Conservation (phyloP, 2,329 filamentous ascomycete species). For the Colletotrichum paranaense region DNA sequence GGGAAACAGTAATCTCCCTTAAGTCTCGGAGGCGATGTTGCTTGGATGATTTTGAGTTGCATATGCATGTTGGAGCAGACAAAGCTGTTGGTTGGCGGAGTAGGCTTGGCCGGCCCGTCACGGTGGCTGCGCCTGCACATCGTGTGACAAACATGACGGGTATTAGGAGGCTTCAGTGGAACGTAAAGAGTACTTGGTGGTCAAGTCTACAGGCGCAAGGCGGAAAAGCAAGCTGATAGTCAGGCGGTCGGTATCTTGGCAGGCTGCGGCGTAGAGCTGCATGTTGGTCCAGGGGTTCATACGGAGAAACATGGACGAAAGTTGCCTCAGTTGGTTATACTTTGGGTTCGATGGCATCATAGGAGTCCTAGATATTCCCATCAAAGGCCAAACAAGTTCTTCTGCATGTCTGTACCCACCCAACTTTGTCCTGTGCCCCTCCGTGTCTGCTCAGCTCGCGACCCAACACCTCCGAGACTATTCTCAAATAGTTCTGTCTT, state of each 20-base stretch:
- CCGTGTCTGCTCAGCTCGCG: too few relatives aligned
- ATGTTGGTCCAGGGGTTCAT: neutral
- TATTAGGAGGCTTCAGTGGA: neutral
- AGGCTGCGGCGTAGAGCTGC: neutral
- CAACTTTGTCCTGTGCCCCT: neutral
- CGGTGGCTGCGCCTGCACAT: neutral
- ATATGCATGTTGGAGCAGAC: neutral
- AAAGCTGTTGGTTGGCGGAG: neutral
- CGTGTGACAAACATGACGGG: neutral
- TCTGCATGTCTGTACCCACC: neutral
- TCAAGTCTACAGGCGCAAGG: neutral
- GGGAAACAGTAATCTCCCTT: neutral
- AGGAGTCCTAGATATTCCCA: neutral
- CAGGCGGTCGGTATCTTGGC: neutral
- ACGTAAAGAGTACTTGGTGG: neutral
- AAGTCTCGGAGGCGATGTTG: neutral
- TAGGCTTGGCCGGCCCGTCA: neutral
- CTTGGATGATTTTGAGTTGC: neutral
- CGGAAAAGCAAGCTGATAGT: neutral
- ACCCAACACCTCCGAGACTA: neutral
- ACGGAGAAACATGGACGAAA: neutral
- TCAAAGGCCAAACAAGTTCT: neutral
- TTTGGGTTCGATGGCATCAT: neutral
- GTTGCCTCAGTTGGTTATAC: neutral
- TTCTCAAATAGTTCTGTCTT: neutral